Evolutionary conservation across 352 stramenopile species (phyloP), one percentile per base, ranked within the genome.

Genomic region (Globisporangium canariense): DNA sequence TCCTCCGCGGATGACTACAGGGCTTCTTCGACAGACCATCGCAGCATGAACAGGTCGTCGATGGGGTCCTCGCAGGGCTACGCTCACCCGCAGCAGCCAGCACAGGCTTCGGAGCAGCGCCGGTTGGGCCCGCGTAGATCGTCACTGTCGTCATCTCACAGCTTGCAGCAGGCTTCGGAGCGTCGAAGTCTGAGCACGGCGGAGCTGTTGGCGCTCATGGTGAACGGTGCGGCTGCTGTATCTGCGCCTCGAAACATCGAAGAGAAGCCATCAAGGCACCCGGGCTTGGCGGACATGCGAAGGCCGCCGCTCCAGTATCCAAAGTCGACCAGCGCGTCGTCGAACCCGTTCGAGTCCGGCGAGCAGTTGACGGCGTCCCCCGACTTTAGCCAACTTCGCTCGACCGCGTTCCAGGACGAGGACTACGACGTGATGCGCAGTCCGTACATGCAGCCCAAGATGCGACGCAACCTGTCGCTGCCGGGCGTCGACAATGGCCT

Each of bases 401-500:
- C 45, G 4, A 62, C 32, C 34, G 38, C 49, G 54, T 66, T 80
- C 14, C 57, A 60, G 43, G 60, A 65, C 18, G 66, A 77, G 51
- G 66, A 64, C 22, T 41, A 63, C 4, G 62, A 54, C 40, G 50
- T 25, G 11, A 43, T 74, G 53, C 60, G 28, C 25, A 62, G 20
- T 25, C 47, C 58, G 59, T 56, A 38, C 49, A 58, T 53, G 36
- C 70, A 69, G 16, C 63, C 64, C 4, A 46, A 58, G 32, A 76
- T 88, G 18, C 74, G 78, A 3, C 75, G 79, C 40, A 78, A 81
- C 28, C 40, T 74, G 32, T 87, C 79, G 10, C 55, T 81, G 63
- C 74, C 22, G 47, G 58, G 53, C 47, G 71, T 2, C 67, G 76
- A 47, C 41, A 47, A n/a, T 3, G 14, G 32, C 30, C 53, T 62